phyloP scores from a whole-genome alignment of 75 land plant species.

The Sequoia sempervirens region DNA sequence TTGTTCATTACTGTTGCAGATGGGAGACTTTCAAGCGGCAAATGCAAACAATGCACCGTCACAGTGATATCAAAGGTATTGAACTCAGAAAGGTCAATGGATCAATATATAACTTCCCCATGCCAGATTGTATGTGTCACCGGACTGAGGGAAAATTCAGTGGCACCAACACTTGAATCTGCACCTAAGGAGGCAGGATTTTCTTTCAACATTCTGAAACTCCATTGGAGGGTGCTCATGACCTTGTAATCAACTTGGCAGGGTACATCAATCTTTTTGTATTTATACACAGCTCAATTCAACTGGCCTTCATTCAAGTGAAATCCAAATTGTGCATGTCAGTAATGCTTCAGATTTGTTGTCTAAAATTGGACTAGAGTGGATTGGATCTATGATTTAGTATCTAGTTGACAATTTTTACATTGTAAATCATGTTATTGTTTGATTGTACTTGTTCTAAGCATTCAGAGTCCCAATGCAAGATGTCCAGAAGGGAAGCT shows the following conservation, averaged over 20 bases:
- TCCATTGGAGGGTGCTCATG: neutral
- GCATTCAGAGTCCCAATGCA: neutral
- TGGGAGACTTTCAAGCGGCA: slow-evolving; percentile 66
- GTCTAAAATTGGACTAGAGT: neutral
- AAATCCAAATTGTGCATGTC: neutral
- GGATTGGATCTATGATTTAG: neutral
- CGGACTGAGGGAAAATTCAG: neutral
- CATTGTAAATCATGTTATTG: neutral
- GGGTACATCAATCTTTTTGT: neutral
- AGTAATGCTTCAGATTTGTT: neutral
- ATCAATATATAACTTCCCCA: slow-evolving; percentile 91
- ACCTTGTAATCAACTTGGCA: neutral
- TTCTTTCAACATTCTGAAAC: neutral
- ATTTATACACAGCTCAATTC: neutral
- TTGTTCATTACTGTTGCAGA: slow-evolving; percentile 27
- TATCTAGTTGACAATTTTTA: neutral
- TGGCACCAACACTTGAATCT: neutral
- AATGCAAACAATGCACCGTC: slow-evolving; percentile 75
- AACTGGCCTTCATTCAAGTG: neutral
- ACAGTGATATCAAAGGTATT: slow-evolving; percentile 74
- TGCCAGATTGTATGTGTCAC: slow-evolving; percentile 94
- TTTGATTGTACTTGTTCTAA: neutral
- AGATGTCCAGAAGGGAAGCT: neutral
- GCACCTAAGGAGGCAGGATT: neutral
- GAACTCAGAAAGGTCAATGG: slow-evolving; percentile 58